Evolutionary conservation across 305 asterid genomes (phyloP).

Genomic region (Fraxinus albicans): DNA sequence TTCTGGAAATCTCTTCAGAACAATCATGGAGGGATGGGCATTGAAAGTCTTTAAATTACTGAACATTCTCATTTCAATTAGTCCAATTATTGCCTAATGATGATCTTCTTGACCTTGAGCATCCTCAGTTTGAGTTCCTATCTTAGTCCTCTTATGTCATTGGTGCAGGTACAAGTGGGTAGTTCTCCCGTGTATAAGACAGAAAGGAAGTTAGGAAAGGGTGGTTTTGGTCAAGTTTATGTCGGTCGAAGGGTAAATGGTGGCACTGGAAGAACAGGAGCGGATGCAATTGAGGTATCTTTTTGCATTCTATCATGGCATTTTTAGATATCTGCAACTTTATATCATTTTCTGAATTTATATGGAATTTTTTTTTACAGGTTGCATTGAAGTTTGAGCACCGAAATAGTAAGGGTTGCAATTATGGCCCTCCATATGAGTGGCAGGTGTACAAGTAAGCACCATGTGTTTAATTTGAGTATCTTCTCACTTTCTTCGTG

Average conservation of each 20-base stretch:
- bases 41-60: constrained; percentile 8
- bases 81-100: background rate
- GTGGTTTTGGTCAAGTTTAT: constrained; percentile 96
- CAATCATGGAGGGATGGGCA: background rate
- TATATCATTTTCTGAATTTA: constrained; percentile 12
- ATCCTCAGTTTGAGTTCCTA: background rate
- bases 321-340: background rate
- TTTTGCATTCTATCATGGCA: background rate
- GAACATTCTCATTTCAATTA: background rate
- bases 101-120: background rate
- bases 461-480: constrained; percentile 8
- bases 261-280: constrained; percentile 79
- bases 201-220: constrained; percentile 91
- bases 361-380: constrained; percentile 30
- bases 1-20: background rate
- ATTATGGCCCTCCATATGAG: constrained; percentile 98
- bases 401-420: constrained; percentile 97
- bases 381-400: constrained; percentile 96
- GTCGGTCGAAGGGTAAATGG: constrained; percentile 87
- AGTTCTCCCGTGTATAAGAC: constrained; percentile 81
- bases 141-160: background rate
- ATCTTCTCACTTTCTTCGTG: constrained; percentile 11
- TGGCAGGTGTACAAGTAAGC: constrained; percentile 99
- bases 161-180: constrained; percentile 89
- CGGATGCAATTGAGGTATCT: constrained; percentile 90